A percentile compares a stretch with the other conserved stretches of the same genome.
Conservation (phyloP, 371 early-diverging fungal genomes). For the Haplosporangium sp. region DNA sequence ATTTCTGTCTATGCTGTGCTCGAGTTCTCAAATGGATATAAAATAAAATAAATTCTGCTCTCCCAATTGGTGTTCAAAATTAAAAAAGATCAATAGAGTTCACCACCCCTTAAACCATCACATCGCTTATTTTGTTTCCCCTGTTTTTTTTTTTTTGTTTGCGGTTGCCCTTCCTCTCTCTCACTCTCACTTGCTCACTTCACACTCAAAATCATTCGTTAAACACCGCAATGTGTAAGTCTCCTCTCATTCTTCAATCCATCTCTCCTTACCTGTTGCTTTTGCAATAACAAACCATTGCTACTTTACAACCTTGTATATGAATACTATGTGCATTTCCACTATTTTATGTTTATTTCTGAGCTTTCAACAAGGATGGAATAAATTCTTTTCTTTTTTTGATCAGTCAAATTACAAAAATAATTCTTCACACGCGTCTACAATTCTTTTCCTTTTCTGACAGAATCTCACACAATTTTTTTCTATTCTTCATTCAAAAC, state of each 20-base stretch:
- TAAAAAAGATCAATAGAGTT: background rate
- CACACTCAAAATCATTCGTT: background rate
- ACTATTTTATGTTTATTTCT: too few species aligned
- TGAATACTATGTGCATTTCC: too few species aligned
- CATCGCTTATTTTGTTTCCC: background rate
- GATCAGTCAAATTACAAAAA: too few species aligned
- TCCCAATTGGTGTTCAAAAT: too few species aligned
- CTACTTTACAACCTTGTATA: too few species aligned
- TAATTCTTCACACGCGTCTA: background rate
- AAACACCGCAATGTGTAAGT: slow-evolving; percentile 18
- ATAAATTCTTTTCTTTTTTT: background rate
- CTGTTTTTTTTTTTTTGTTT: background rate
- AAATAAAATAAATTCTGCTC: too few species aligned
- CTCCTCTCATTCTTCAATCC: too few species aligned
- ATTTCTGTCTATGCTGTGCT: background rate
- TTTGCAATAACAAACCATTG: too few species aligned
- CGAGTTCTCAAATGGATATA: too few species aligned
- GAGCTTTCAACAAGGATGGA: background rate
- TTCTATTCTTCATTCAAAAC: background rate
- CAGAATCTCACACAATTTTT: background rate
- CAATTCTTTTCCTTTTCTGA: background rate
- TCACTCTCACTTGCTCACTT: background rate
- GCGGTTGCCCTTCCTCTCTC: too few species aligned
- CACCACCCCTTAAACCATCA: background rate
- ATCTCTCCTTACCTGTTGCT: too few species aligned